phyloP scores from a whole-genome alignment of 208 protist species.

The Leishmania martiniquensis region DNA sequence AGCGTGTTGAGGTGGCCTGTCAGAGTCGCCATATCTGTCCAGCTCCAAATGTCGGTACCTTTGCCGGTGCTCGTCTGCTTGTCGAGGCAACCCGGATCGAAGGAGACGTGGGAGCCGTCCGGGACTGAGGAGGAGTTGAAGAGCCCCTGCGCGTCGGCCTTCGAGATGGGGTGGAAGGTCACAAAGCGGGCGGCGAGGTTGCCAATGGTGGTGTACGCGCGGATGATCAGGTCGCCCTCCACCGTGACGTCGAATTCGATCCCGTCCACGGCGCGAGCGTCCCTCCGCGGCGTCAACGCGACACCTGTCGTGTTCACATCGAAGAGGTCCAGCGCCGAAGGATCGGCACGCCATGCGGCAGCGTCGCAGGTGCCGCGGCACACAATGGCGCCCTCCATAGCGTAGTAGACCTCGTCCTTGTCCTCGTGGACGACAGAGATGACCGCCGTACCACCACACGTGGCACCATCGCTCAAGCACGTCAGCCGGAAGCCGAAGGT shows the following conservation, averaged over 20 bases:
- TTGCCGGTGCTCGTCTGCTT: conserved; percentile 57
- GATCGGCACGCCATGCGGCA: conserved; percentile 51
- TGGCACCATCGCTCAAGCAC: conserved; percentile 32
- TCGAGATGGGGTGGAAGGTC: conserved; percentile 77
- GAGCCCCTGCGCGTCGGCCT: conserved; percentile 25
- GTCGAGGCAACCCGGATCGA: conserved; percentile 76
- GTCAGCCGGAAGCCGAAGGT: conserved; percentile 63
- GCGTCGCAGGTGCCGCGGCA: conserved; percentile 84
- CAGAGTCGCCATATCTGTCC: conserved; percentile 32
- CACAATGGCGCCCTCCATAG: conserved; percentile 54
- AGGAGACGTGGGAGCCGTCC: conserved; percentile 61
- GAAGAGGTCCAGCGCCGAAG: conserved; percentile 35
- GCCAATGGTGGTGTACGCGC: conserved; percentile 73
- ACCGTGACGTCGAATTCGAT: conserved; percentile 71
- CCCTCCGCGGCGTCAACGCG: conserved; percentile 48
- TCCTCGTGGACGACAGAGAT: conserved; percentile 33
- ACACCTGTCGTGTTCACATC: conserved; percentile 36
- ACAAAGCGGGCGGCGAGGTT: conserved; percentile 86
- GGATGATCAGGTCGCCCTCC: conserved; percentile 59
- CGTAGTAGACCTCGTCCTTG: conserved; percentile 47
- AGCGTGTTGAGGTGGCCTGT: conserved; percentile 59
- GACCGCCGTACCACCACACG: conserved; percentile 40
- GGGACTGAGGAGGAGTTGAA: conserved; percentile 42
- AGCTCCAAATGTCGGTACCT: conserved; percentile 67
- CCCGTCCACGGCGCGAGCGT: conserved; percentile 47